A percentile compares a stretch with the other conserved stretches of the same genome.
These are phyloP conservation scores for Starmerella cellae DNA, from an alignment of 805 yeast species.

Conservation along the genomic window DNA sequence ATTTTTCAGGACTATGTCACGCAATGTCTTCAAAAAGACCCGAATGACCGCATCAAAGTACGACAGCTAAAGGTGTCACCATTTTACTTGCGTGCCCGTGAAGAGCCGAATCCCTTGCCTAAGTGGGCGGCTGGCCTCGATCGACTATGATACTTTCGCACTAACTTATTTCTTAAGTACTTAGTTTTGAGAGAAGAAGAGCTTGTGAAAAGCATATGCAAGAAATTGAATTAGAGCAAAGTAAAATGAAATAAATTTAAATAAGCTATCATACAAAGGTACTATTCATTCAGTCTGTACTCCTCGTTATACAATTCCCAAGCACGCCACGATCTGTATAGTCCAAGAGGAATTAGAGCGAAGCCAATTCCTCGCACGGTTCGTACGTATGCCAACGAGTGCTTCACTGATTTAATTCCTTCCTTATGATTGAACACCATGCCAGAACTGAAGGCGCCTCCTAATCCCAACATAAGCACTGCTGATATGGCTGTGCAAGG, in stretches of 20 bases:
- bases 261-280: too few species aligned
- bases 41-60: conserved; percentile 62
- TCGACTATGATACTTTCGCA: conserved; percentile 1
- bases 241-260: too few species aligned
- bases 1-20: conserved; percentile 56
- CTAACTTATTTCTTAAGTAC: too few species aligned
- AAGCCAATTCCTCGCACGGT: conserved; percentile 43
- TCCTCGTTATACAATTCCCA: conserved; percentile 14
- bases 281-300: too few species aligned
- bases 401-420: conserved; percentile 27
- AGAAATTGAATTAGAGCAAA: too few species aligned
- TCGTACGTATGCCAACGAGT: conserved; percentile 36
- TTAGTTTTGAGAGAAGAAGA: too few species aligned
- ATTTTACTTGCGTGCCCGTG: conserved; percentile 20
- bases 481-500: conserved; percentile 61
- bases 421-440: conserved; percentile 36
- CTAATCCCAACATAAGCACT: conserved; percentile 44
- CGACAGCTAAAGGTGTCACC: conserved; percentile 41
- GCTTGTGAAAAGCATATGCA: too few species aligned
- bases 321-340: conserved; percentile 52
- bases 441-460: conserved; percentile 48
- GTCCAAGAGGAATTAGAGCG: conserved; percentile 42
- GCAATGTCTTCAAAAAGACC: conserved; percentile 52
- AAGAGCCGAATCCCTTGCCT: conserved; percentile 7
- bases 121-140: conserved; percentile 12